Evolutionary conservation across 1,284 basidiomycete species (phyloP).

Genomic region (Waitea zeae): DNA sequence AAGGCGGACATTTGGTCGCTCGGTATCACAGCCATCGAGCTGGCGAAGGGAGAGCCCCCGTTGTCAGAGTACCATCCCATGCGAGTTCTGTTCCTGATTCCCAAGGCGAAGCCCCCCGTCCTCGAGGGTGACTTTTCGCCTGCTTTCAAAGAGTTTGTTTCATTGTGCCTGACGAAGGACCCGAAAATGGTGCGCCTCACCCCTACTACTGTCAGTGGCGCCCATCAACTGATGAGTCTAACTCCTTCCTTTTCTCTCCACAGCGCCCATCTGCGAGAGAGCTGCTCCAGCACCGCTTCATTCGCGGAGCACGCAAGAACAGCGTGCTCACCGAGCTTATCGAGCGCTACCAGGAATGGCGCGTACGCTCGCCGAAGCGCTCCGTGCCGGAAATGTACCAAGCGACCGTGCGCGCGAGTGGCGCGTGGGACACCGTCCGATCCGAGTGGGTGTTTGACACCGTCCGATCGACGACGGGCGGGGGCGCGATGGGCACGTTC

Average conservation of each 20-base stretch:
- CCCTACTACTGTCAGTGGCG: slow-evolving; percentile 3
- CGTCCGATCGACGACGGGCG: slow-evolving; percentile 50
- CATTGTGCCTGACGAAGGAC: slow-evolving; percentile 86
- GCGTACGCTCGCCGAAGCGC: slow-evolving; percentile 37
- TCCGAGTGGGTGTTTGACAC: slow-evolving; percentile 97
- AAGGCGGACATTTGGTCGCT: slow-evolving; percentile 97
- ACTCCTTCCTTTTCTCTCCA: neutral
- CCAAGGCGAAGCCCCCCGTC: slow-evolving; percentile 86
- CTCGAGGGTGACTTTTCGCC: slow-evolving; percentile 75
- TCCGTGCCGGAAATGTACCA: slow-evolving; percentile 28
- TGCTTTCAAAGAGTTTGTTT: slow-evolving; percentile 88
- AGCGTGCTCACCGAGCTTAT: slow-evolving; percentile 75
- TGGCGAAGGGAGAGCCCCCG: slow-evolving; percentile 90
- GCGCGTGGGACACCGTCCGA: slow-evolving; percentile 62
- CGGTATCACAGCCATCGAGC: slow-evolving; percentile 92
- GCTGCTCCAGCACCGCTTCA: slow-evolving; percentile 84
- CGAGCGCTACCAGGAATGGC: slow-evolving; percentile 64
- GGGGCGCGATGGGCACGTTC: slow-evolving; percentile 62
- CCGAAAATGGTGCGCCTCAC: slow-evolving; percentile 49
- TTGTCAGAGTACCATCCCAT: slow-evolving; percentile 90
- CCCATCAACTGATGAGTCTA: neutral
- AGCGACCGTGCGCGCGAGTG: slow-evolving; percentile 33
- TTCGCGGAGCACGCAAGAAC: slow-evolving; percentile 70
- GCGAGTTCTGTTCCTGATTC: slow-evolving; percentile 91
- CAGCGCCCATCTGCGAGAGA: slow-evolving; percentile 85